Evolutionary conservation across 148 eudicot genomes (phyloP).

Genomic region (Vaccinium vitisidaea): DNA sequence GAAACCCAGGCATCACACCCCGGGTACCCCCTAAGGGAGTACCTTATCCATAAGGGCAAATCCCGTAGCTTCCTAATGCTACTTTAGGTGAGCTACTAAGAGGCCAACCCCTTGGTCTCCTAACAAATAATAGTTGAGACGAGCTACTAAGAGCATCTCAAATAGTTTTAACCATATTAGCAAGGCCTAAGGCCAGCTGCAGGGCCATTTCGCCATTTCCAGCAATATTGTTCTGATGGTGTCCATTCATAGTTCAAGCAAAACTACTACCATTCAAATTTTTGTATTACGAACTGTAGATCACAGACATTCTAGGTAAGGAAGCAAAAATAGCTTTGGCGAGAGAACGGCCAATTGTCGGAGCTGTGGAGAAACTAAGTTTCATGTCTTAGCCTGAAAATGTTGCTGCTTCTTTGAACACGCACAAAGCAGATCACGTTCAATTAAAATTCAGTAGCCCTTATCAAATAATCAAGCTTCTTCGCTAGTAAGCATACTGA

Average conservation of each 20-base stretch:
- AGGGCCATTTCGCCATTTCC: too few relatives aligned
- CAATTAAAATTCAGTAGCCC: too few relatives aligned
- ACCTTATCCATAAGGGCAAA: too few relatives aligned
- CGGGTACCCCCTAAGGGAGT: too few relatives aligned
- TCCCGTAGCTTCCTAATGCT: too few relatives aligned
- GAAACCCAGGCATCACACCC: too few relatives aligned
- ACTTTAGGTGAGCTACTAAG: too few relatives aligned
- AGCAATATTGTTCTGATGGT: too few relatives aligned
- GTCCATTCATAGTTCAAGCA: too few relatives aligned
- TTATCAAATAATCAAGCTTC: too few relatives aligned
- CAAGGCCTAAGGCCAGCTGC: not conserved
- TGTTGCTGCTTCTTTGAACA: not conserved
- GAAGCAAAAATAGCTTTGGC: not conserved
- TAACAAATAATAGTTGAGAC: not conserved
- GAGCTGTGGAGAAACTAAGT: not conserved
- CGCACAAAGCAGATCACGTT: too few relatives aligned
- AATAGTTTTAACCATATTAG: not conserved
- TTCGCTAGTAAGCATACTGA: too few relatives aligned
- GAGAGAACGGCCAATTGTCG: not conserved
- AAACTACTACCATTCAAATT: not conserved
- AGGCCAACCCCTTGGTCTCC: not conserved
- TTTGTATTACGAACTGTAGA: not conserved
- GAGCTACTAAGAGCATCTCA: not conserved
- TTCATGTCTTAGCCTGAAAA: not conserved
- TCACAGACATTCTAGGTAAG: not conserved